Base-by-base conservation (phyloP, 345 rosid genomes). In the Gossypioides kirkii region DNA sequence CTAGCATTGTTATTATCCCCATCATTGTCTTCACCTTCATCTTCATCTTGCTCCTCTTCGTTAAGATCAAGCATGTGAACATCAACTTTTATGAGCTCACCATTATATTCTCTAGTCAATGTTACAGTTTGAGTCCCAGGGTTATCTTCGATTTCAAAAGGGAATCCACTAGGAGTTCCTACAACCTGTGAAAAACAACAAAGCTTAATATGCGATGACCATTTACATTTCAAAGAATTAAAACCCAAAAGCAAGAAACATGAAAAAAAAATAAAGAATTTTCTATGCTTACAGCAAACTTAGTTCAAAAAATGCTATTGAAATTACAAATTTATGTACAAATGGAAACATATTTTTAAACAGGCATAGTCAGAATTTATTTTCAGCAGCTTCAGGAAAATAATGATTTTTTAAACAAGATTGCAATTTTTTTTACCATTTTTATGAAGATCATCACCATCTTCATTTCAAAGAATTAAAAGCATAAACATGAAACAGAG, bases 21-120 rank as follows among this genome's bases (percentile, higher is more conserved):
- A 13, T 78, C 82, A 25, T 82, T 82, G 26, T 78, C 81, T 2
- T 77, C 59, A 54, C 13, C 84, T 2, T 77, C 84, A 9, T 74
- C 68, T 6, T 79, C 81, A 13, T 80, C 84, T 8, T 49, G 20
- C 17, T 49, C 72, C 0, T 28, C 59, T 16, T 94, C 95, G 0
- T 91, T 86, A 42, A 90, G 93, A 80, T 90, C 92, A n/a, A 93
- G 89, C 98, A 90, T 92, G 74, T 86, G 87, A 71, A 94, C 97
- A 65, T 89, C 92, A 70, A 92, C 89, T 66, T 80, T 84, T 41
- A 92, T 81, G 36, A 74, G 81, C 77, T 92, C 98, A 47, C 91
- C 96, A 73, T 88, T 70, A 55, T 84, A 90, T 14, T 94, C 86
- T 74, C 97, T 88, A 11, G 82, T 84, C 81, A 94, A 77, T 2